A percentile compares a stretch with the other conserved stretches of the same genome.
Evolutionary conservation across 352 stramenopile genomes (phyloP).

Genomic region (Pythium sp.): DNA sequence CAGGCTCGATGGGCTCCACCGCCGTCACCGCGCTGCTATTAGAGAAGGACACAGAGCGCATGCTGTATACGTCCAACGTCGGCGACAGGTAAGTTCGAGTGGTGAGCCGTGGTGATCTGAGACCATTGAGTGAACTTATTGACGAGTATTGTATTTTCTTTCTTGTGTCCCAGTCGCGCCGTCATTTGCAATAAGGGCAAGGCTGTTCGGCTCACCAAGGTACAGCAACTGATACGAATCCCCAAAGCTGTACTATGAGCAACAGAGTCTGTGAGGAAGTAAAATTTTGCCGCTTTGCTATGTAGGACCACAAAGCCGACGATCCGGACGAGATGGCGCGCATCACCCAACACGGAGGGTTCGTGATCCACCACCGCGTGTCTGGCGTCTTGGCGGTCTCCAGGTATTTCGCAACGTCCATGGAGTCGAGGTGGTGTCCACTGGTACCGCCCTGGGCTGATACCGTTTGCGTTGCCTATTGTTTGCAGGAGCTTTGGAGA

Average conservation of each 20-base stretch:
- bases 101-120: too few species aligned
- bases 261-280: not conserved
- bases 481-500: conserved; percentile 73
- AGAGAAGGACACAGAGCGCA: conserved; percentile 30
- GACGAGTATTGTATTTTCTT: not conserved
- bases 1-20: conserved; percentile 53
- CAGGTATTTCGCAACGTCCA: conserved; percentile 29
- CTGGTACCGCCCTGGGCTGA: not conserved
- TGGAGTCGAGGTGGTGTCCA: not conserved
- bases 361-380: conserved; percentile 70
- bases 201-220: conserved; percentile 56
- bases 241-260: not conserved
- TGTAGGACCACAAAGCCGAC: conserved; percentile 71
- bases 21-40: conserved; percentile 55
- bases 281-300: not conserved
- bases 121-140: not conserved
- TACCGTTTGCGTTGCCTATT: not conserved
- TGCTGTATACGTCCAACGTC: conserved; percentile 66
- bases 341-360: conserved; percentile 57
- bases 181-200: conserved; percentile 56
- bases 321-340: conserved; percentile 51
- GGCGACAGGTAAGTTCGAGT: conserved; percentile 54
- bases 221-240: conserved; percentile 5
- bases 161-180: conserved; percentile 38
- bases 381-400: conserved; percentile 71